phyloP scores from a whole-genome alignment of 257 asterid species.

The Solanum bulbocastanum region DNA sequence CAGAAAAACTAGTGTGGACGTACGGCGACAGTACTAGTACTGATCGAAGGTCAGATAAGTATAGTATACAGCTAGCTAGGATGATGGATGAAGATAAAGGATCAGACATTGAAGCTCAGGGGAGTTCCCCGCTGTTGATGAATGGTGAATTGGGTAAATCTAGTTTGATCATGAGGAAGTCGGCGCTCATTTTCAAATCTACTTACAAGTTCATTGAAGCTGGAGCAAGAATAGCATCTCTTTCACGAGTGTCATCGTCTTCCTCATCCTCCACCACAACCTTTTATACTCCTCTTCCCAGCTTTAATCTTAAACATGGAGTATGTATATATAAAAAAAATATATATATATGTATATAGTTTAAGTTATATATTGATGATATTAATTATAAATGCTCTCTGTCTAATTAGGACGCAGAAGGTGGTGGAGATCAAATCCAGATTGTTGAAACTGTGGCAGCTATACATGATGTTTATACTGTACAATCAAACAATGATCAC shows the following conservation, averaged over 20 bases:
- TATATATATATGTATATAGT: too few relatives aligned
- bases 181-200: not conserved
- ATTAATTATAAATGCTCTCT: not conserved
- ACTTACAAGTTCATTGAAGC: not conserved
- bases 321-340: not conserved
- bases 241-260: not conserved
- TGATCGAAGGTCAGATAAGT: not conserved
- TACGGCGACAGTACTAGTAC: not conserved
- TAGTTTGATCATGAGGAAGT: not conserved
- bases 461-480: not conserved
- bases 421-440: not conserved
- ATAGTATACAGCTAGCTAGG: not conserved
- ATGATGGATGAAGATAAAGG: not conserved
- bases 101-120: not conserved
- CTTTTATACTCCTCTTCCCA: not conserved
- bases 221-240: not conserved
- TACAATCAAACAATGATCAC: not conserved
- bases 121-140: not conserved
- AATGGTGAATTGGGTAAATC: not conserved
- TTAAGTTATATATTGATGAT: too few relatives aligned
- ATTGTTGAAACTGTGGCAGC: not conserved
- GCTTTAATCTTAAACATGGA: not conserved
- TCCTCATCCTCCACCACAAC: not conserved
- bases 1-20: not conserved
- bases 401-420: not conserved